Evolutionary conservation across 78 protist species (phyloP), one percentile per base, ranked within the genome.

Genomic region (Dictyostelium intermedium): DNA sequence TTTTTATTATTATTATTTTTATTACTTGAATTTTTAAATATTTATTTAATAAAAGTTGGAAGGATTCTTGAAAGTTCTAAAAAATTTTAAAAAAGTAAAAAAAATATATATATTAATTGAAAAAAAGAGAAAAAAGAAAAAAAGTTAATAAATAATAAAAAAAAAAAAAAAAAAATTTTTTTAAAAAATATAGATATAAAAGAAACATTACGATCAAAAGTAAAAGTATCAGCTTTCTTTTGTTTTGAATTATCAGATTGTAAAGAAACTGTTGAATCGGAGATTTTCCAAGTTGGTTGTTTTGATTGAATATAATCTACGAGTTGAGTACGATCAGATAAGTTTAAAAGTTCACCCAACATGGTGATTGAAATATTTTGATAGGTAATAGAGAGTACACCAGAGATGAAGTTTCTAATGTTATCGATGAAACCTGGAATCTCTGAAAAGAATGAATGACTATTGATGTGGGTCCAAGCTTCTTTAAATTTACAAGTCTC

Each of bases 171-270:
- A 23, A 69, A 69, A 20, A 69, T 69, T n/a, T 30, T 69, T 69
- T 9, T 13, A 23, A 30, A 8, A 13, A 69, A 23, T 69, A 53
- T 39, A 37, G 47, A 2, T 83, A n/a, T n/a, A n/a, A n/a, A 39
- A 18, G 14, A 70, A 20, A 50, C 7, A 74, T 43, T 85, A 85
- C 91, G 92, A 63, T 87, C 92, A 77, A 87, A 87, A 27, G 92
- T 87, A 78, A 87, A 87, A n/a, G 76, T 78, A 61, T 87, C 92
- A 39, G 92, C 82, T 87, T 87, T 87, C 85, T 87, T 87, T 63
- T 87, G 92, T 82, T 87, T 87, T 35, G 53, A 45, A 27, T 14
- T 78, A 61, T 87, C 92, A 60, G 76, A 76, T 78, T 87, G 92
- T 76, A 87, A 50, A 30, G 92, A 87, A 35, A 87, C 92, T 39